A percentile compares a stretch with the other conserved stretches of the same genome.
These are phyloP conservation scores for Dysphania ambrosioides DNA, from an alignment of 148 eudicot species.

Conservation along the genomic window DNA sequence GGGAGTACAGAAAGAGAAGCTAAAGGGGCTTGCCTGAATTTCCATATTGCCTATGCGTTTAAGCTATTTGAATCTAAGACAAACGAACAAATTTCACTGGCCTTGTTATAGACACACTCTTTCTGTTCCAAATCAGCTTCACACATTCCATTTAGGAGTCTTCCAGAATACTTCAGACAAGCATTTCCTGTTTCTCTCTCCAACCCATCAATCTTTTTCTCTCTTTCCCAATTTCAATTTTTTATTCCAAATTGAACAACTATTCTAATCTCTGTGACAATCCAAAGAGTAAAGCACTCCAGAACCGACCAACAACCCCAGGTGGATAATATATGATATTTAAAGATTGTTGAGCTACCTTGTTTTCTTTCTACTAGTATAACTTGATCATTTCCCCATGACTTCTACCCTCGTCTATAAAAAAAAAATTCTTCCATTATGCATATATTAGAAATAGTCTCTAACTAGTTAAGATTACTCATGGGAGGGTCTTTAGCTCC, in stretches of 20 bases:
- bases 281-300: background rate
- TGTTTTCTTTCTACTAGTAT: background rate
- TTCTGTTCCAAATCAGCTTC: background rate
- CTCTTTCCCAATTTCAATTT: too few relatives aligned
- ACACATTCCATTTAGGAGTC: too few relatives aligned
- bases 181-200: too few relatives aligned
- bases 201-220: too few relatives aligned
- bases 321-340: background rate
- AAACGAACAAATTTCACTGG: background rate
- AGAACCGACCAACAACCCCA: background rate
- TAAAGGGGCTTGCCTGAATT: background rate
- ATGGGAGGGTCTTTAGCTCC: background rate
- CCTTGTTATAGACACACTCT: too few relatives aligned
- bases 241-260: too few relatives aligned
- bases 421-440: background rate
- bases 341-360: background rate
- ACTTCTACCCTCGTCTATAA: background rate
- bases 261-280: too few relatives aligned
- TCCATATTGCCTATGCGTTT: background rate
- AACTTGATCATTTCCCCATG: background rate
- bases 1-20: background rate
- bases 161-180: too few relatives aligned
- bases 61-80: background rate
- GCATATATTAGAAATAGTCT: background rate
- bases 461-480: background rate